Evolutionary conservation across 345 rosid genomes (phyloP).

Genomic region (Garcia nutans): DNA sequence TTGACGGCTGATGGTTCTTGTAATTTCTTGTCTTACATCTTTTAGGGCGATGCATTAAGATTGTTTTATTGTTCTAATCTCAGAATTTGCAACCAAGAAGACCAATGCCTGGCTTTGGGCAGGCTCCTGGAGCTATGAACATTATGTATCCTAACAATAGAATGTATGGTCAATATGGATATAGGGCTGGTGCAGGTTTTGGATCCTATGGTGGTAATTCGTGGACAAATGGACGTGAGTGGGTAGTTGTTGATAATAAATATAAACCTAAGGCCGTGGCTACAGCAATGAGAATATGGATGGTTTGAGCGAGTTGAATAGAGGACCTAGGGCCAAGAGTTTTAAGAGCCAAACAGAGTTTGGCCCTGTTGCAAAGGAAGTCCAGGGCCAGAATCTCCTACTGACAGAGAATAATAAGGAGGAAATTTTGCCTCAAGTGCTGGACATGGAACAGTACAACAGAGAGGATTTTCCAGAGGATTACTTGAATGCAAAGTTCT

Average conservation of each 20-base stretch:
- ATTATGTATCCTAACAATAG: constrained; percentile 49
- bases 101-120: constrained; percentile 40
- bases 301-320: constrained; percentile 72
- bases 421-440: constrained; percentile 25
- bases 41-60: neutral
- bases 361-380: constrained; percentile 29
- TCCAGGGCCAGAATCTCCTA: constrained; percentile 32
- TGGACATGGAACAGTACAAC: constrained; percentile 47
- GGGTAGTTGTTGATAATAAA: constrained; percentile 59
- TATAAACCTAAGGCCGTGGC: constrained; percentile 47
- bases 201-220: constrained; percentile 58
- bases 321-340: constrained; percentile 70
- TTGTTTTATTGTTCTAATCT: constrained; percentile 2
- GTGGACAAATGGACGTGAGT: constrained; percentile 58
- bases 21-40: neutral
- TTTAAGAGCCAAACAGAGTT: constrained; percentile 45
- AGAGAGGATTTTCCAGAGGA: constrained; percentile 52
- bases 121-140: constrained; percentile 47
- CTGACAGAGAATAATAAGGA: constrained; percentile 30
- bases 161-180: constrained; percentile 57
- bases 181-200: constrained; percentile 46
- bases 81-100: constrained; percentile 45
- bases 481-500: constrained; percentile 56
- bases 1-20: neutral
- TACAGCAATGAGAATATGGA: constrained; percentile 61